Percentiles rank a stretch among this genome's conserved stretches.
Evolutionary conservation across 78 protist species (phyloP).

Genomic region (Planoprotostelium fungivorum): DNA sequence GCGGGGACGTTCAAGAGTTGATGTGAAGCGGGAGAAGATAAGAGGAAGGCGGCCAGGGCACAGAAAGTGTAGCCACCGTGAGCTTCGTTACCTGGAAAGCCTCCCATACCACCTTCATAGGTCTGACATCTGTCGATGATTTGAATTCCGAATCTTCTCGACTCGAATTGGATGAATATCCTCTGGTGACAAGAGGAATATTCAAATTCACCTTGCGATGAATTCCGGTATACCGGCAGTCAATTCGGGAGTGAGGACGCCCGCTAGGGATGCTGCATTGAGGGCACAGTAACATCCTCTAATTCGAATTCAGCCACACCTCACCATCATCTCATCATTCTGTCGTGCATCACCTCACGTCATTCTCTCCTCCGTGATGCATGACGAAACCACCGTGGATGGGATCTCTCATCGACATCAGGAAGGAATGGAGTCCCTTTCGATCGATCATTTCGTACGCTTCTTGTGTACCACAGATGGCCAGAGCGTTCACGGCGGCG

Average conservation of each 20-base stretch:
- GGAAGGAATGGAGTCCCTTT: slow-evolving; percentile 20
- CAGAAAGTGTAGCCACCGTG: slow-evolving; percentile 99
- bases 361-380: slow-evolving; percentile 87
- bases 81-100: slow-evolving; percentile 89
- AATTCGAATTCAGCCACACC: too few species aligned
- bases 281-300: slow-evolving; percentile 76
- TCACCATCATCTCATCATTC: too few species aligned
- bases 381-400: slow-evolving; percentile 69
- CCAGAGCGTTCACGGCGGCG: slow-evolving; percentile 85
- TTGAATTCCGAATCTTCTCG: neutral
- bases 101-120: slow-evolving; percentile 96
- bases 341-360: slow-evolving; percentile 48
- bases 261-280: slow-evolving; percentile 41
- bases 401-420: slow-evolving; percentile 12
- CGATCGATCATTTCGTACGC: slow-evolving; percentile 65
- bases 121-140: slow-evolving; percentile 81
- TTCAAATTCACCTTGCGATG: slow-evolving; percentile 39
- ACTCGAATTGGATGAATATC: neutral
- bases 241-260: slow-evolving; percentile 31
- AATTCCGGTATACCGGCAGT: slow-evolving; percentile 44
- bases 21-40: slow-evolving; percentile 3
- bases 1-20: neutral
- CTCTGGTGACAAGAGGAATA: too few species aligned
- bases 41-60: slow-evolving; percentile 81
- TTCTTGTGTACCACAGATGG: slow-evolving; percentile 44